Conservation (phyloP, 2,329 filamentous ascomycete genomes). For the Pezicula radicicola region DNA sequence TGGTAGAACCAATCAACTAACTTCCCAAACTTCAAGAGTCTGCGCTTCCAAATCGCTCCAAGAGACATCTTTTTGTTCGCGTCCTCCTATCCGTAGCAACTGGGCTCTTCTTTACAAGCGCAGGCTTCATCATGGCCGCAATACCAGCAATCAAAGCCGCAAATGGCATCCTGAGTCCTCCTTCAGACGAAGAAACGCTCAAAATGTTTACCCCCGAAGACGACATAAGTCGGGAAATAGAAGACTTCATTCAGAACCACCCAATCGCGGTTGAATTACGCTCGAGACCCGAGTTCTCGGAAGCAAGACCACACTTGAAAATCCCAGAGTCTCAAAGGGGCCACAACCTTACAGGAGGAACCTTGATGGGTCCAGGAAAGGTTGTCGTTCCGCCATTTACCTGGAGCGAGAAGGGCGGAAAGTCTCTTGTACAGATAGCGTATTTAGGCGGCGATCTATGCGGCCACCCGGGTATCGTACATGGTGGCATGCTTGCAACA, state of each 20-base stretch:
- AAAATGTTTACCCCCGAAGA: slow-evolving; percentile 58
- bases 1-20: neutral
- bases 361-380: slow-evolving; percentile 70
- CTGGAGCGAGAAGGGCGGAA: slow-evolving; percentile 70
- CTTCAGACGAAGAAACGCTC: slow-evolving; percentile 72
- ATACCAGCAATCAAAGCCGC: slow-evolving; percentile 48
- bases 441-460: slow-evolving; percentile 80
- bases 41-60: slow-evolving; percentile 7
- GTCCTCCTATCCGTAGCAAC: slow-evolving; percentile 44
- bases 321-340: slow-evolving; percentile 67
- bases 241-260: slow-evolving; percentile 72
- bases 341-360: slow-evolving; percentile 80
- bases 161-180: slow-evolving; percentile 47
- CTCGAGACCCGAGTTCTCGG: slow-evolving; percentile 60
- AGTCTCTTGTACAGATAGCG: slow-evolving; percentile 66
- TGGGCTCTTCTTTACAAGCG: slow-evolving; percentile 41
- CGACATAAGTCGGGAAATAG: slow-evolving; percentile 54
- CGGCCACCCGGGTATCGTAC: slow-evolving; percentile 86
- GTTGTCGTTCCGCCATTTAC: slow-evolving; percentile 78
- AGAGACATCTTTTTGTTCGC: slow-evolving; percentile 40
- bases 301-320: slow-evolving; percentile 84
- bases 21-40: neutral
- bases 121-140: slow-evolving; percentile 56
- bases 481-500: slow-evolving; percentile 89
- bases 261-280: slow-evolving; percentile 71